Conservation (phyloP, 768 basidiomycete species). For the Pholiota conissans region DNA sequence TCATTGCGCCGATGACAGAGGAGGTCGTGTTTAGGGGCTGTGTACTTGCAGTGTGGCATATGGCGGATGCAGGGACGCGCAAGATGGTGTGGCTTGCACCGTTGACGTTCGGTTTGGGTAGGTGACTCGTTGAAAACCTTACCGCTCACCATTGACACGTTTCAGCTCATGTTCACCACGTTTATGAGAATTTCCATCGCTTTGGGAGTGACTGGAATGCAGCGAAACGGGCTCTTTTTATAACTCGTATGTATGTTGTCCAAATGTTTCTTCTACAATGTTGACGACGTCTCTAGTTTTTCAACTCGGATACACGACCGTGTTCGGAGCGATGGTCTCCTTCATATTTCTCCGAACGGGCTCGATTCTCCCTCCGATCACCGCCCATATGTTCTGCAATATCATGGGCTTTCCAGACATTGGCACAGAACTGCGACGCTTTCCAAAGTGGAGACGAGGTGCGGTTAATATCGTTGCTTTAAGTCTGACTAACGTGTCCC, state of each 20-base stretch:
- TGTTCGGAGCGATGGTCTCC: constrained; percentile 88
- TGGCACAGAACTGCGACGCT: constrained; percentile 49
- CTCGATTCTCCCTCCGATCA: constrained; percentile 75
- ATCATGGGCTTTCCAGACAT: constrained; percentile 87
- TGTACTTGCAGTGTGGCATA: constrained; percentile 69
- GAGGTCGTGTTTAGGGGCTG: constrained; percentile 91
- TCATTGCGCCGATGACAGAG: constrained; percentile 79
- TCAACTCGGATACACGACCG: constrained; percentile 86
- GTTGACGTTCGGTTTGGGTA: constrained; percentile 86
- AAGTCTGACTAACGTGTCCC: background rate
- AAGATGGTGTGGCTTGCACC: constrained; percentile 82
- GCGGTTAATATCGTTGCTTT: background rate
- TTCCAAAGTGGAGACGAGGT: constrained; percentile 54
- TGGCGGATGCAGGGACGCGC: constrained; percentile 54
- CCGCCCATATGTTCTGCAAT: constrained; percentile 91
- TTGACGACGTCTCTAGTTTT: constrained; percentile 55
- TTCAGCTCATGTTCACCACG: constrained; percentile 96
- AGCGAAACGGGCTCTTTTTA: constrained; percentile 56
- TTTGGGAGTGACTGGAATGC: constrained; percentile 71
- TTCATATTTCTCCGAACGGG: constrained; percentile 87
- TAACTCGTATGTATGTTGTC: constrained; percentile 44
- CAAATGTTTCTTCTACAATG: background rate
- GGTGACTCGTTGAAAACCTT: constrained; percentile 20
- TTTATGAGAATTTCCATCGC: constrained; percentile 79
- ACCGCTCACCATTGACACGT: background rate